Evolutionary conservation across 768 basidiomycete genomes (phyloP).

Genomic region (Glaciozyma antarctica): DNA sequence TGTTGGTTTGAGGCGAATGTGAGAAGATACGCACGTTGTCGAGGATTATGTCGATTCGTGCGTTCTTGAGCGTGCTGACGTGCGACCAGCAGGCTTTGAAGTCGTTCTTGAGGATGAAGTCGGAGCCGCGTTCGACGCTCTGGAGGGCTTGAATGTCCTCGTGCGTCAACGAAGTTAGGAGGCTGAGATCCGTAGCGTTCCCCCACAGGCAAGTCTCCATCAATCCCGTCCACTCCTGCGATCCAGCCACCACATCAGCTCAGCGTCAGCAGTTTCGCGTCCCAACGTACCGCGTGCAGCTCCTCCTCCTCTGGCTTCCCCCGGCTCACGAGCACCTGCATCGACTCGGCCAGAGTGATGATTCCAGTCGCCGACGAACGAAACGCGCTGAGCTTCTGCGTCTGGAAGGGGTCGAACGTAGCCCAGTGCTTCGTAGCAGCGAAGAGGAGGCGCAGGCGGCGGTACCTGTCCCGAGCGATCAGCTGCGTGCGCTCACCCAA

Average conservation of each 20-base stretch:
- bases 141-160: conserved; percentile 77
- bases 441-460: conserved; percentile 66
- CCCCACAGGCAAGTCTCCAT: conserved; percentile 78
- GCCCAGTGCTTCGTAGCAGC: conserved; percentile 60
- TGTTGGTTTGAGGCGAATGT: neutral
- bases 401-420: conserved; percentile 69
- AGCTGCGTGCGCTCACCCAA: neutral
- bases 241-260: too few relatives aligned
- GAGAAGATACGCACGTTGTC: conserved; percentile 51
- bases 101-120: conserved; percentile 78
- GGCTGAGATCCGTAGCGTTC: conserved; percentile 78
- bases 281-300: conserved; percentile 42
- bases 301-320: conserved; percentile 49
- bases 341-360: conserved; percentile 58
- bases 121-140: conserved; percentile 59
- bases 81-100: conserved; percentile 64
- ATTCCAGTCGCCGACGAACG: conserved; percentile 42
- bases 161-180: conserved; percentile 73
- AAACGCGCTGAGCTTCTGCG: conserved; percentile 73
- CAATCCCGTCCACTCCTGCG: conserved; percentile 63
- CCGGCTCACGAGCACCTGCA: conserved; percentile 56
- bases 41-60: conserved; percentile 70
- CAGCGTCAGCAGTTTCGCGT: too few relatives aligned
- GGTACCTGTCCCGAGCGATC: conserved; percentile 53
- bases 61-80: conserved; percentile 49